A percentile compares a stretch with the other conserved stretches of the same genome.
Evolutionary conservation across 352 stramenopile genomes (phyloP).

Genomic region (Globisporangium spinosum): DNA sequence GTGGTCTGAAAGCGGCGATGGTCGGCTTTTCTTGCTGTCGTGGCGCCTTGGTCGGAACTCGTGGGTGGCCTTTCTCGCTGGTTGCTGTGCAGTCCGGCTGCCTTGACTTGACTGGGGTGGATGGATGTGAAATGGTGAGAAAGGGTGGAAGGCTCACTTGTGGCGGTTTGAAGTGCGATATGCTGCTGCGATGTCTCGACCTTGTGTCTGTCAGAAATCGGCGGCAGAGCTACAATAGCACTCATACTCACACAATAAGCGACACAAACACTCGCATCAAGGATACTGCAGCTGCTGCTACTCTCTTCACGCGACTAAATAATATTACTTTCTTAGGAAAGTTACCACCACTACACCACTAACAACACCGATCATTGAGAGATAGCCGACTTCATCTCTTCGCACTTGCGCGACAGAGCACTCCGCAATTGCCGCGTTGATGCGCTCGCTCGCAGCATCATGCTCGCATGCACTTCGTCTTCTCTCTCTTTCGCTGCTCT

Average conservation of each 20-base stretch:
- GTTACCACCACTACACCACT: background rate
- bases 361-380: background rate
- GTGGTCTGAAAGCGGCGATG: background rate
- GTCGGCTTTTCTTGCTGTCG: background rate
- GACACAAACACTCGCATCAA: too few species aligned
- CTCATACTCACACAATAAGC: background rate
- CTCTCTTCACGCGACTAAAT: slow-evolving; percentile 14
- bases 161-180: background rate
- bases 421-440: background rate
- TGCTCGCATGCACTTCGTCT: background rate
- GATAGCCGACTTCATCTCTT: background rate
- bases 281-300: background rate
- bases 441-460: background rate
- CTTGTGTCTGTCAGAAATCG: background rate
- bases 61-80: background rate
- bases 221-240: background rate
- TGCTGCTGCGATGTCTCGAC: background rate
- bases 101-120: background rate
- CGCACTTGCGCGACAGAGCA: background rate
- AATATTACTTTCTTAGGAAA: background rate
- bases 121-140: background rate
- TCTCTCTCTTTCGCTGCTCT: background rate
- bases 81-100: background rate
- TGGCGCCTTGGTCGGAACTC: background rate
- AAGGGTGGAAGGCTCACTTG: background rate